A percentile compares a stretch with the other conserved stretches of the same genome.
phyloP scores from a whole-genome alignment of 2,329 filamentous ascomycete genomes.

The Chrysoporthe austroafricana region DNA sequence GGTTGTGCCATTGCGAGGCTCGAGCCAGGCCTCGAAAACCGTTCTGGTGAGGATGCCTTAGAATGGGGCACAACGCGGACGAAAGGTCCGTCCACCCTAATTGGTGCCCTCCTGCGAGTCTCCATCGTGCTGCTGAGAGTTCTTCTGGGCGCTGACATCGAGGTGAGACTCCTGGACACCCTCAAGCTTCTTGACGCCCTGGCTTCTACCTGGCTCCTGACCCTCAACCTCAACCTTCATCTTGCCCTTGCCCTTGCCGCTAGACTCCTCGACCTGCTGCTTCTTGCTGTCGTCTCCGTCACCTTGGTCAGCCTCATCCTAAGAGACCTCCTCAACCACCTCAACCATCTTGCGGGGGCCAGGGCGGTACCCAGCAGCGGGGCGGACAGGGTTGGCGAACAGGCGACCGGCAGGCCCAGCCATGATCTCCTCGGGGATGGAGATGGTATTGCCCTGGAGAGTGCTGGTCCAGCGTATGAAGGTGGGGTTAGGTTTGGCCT shows the following conservation, averaged over 20 bases:
- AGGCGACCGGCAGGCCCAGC: constrained; percentile 63
- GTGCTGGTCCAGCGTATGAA: constrained; percentile 75
- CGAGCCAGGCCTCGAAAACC: too few relatives aligned
- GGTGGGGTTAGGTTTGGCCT: constrained; percentile 56
- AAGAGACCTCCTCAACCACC: constrained; percentile 61
- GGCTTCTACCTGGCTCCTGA: background rate
- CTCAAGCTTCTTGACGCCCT: background rate
- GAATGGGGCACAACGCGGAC: background rate
- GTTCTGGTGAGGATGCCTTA: background rate
- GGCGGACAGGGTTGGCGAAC: constrained; percentile 46
- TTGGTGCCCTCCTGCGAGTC: background rate
- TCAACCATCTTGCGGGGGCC: constrained; percentile 56
- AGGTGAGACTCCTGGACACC: background rate
- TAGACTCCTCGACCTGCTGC: background rate
- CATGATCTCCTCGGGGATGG: constrained; percentile 71
- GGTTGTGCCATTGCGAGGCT: background rate
- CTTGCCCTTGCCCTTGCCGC: background rate
- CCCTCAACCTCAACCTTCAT: background rate
- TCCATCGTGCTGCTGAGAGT: background rate
- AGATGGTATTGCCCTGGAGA: constrained; percentile 64
- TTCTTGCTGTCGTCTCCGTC: background rate
- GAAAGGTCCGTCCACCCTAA: background rate
- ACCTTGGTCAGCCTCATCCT: constrained; percentile 17
- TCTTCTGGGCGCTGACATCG: background rate
- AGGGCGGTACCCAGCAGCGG: constrained; percentile 29